Conservation (phyloP, 1,139 yeast species). For the Meyerozyma sp. region DNA sequence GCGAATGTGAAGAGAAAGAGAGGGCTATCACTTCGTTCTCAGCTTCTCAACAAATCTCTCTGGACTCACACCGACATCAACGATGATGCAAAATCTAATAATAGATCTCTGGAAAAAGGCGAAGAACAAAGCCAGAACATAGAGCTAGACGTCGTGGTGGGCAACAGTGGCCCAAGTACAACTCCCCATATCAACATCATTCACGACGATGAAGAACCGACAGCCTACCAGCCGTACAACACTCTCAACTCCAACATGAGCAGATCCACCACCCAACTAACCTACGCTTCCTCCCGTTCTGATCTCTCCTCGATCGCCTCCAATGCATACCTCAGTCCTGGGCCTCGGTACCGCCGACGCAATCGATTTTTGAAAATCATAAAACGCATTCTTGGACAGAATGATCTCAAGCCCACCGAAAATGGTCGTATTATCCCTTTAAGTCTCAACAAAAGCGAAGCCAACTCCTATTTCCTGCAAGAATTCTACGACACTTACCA, state of each 20-base stretch:
- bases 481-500: slow-evolving; percentile 20
- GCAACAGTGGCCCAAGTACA: background rate
- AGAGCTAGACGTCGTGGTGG: slow-evolving; percentile 5
- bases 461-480: slow-evolving; percentile 24
- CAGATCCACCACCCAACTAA: slow-evolving; percentile 25
- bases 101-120: slow-evolving; percentile 1
- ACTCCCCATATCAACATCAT: slow-evolving; percentile 4
- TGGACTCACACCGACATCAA: slow-evolving; percentile 9
- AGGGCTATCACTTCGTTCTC: slow-evolving; percentile 71
- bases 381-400: slow-evolving; percentile 37
- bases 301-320: slow-evolving; percentile 4
- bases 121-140: slow-evolving; percentile 5
- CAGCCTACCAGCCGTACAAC: slow-evolving; percentile 10
- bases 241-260: slow-evolving; percentile 14
- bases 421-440: slow-evolving; percentile 79
- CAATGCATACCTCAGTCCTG: slow-evolving; percentile 4
- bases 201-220: background rate
- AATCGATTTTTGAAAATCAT: slow-evolving; percentile 16
- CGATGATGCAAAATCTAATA: background rate
- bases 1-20: slow-evolving; percentile 48
- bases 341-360: slow-evolving; percentile 2
- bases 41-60: slow-evolving; percentile 56
- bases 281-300: slow-evolving; percentile 13
- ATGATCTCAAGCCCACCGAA: slow-evolving; percentile 46
- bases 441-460: slow-evolving; percentile 28